A percentile compares a stretch with the other conserved stretches of the same genome.
Evolutionary conservation across 805 yeast species (phyloP).

Genomic region (Saccharomycopsis vini): DNA sequence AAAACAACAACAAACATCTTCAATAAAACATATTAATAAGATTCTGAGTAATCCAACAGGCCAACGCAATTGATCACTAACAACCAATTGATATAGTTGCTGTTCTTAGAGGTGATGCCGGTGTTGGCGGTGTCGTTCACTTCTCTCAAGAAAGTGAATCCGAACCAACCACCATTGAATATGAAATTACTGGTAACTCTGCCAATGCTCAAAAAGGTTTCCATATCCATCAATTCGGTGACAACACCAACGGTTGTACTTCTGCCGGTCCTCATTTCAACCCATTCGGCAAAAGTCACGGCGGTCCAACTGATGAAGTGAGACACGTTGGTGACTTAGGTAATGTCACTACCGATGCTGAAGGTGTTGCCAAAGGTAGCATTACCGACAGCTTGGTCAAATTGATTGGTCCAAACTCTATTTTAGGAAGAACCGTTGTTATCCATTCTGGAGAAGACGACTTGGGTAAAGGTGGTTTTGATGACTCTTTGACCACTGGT

Average conservation of each 20-base stretch:
- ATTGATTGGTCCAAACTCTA: constrained; percentile 78
- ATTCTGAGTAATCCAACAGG: too few relatives aligned
- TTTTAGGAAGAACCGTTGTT: constrained; percentile 92
- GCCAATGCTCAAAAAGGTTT: constrained; percentile 88
- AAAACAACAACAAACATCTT: too few relatives aligned
- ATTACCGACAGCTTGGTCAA: constrained; percentile 69
- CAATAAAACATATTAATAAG: too few relatives aligned
- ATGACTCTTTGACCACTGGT: constrained; percentile 90
- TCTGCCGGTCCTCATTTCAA: constrained; percentile 97
- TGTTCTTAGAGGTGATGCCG: constrained; percentile 90
- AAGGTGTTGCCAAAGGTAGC: constrained; percentile 88
- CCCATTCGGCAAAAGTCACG: constrained; percentile 83
- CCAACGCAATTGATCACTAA: not conserved
- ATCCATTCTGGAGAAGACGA: constrained; percentile 91
- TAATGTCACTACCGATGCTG: constrained; percentile 78
- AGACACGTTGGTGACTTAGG: constrained; percentile 97
- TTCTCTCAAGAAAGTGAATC: constrained; percentile 77
- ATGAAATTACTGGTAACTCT: constrained; percentile 85
- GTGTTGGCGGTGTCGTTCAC: constrained; percentile 76
- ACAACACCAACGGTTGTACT: constrained; percentile 98
- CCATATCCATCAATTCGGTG: constrained; percentile 98
- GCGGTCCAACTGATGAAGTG: constrained; percentile 75
- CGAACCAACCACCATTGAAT: constrained; percentile 77
- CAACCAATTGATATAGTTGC: constrained; percentile 53
- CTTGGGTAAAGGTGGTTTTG: constrained; percentile 88